Evolutionary conservation across 2,329 filamentous ascomycete genomes (phyloP).

Genomic region (Fusarium pilosicola): DNA sequence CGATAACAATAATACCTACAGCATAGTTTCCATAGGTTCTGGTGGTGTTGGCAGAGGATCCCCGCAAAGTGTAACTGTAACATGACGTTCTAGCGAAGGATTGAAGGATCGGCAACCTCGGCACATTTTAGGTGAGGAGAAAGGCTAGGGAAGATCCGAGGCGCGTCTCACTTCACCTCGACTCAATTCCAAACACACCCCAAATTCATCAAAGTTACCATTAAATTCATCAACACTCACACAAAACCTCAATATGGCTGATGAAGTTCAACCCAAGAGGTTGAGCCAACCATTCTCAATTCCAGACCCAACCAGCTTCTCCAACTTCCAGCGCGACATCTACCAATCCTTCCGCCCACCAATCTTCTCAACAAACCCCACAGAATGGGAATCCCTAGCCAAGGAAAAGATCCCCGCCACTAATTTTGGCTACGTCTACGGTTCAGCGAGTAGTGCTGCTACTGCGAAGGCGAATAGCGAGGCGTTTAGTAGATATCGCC

Average conservation of each 20-base stretch:
- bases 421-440: conserved; percentile 67
- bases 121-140: conserved; percentile 5
- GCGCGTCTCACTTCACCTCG: neutral
- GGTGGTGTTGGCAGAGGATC: neutral
- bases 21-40: neutral
- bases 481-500: conserved; percentile 63
- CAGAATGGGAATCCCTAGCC: conserved; percentile 36
- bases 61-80: neutral
- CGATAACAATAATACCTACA: fast-evolving
- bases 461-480: conserved; percentile 69
- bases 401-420: conserved; percentile 26
- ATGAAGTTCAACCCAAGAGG: conserved; percentile 8
- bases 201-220: fast-evolving
- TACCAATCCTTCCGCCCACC: conserved; percentile 38
- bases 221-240: fast-evolving
- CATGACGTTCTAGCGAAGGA: neutral
- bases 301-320: conserved; percentile 32
- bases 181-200: fast-evolving
- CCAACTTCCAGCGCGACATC: conserved; percentile 38
- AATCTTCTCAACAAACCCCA: conserved; percentile 33
- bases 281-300: conserved; percentile 13
- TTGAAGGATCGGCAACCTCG: conserved; percentile 9
- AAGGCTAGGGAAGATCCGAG: neutral
- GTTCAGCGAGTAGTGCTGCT: conserved; percentile 69
- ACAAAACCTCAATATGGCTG: neutral